phyloP scores from a whole-genome alignment of 1,284 basidiomycete genomes.

The Puccinia novopanici region DNA sequence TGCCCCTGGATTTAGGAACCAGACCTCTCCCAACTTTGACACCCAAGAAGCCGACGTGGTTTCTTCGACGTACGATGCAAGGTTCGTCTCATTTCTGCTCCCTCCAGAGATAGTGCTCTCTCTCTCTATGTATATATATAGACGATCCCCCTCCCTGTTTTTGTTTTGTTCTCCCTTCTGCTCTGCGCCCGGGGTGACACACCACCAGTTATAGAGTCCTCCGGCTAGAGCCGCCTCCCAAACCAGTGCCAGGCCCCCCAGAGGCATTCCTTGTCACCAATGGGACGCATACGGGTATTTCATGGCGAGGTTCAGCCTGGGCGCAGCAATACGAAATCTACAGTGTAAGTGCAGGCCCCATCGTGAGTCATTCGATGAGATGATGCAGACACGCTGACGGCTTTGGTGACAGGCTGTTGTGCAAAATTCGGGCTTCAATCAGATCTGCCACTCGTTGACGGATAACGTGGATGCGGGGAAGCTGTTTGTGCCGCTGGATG shows the following conservation, averaged over 20 bases:
- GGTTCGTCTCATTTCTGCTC: slow-evolving; percentile 20
- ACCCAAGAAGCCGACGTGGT: slow-evolving; percentile 40
- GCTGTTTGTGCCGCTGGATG: slow-evolving; percentile 41
- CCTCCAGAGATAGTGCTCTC: no score
- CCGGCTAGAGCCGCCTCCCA: slow-evolving; percentile 27
- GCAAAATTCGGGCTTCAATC: background rate
- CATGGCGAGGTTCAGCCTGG: slow-evolving; percentile 45
- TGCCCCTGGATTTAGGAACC: slow-evolving; percentile 27
- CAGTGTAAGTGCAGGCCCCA: background rate
- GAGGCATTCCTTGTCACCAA: slow-evolving; percentile 33
- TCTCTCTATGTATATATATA: no score
- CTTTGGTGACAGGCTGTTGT: slow-evolving; percentile 34
- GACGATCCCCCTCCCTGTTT: no score
- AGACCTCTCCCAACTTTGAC: slow-evolving; percentile 31
- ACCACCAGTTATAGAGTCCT: slow-evolving; percentile 24
- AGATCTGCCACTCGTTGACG: slow-evolving; percentile 10
- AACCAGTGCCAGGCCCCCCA: slow-evolving; percentile 35
- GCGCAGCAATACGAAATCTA: slow-evolving; percentile 43
- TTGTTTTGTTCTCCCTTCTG: background rate
- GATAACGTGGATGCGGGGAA: slow-evolving; percentile 42
- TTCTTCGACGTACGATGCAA: slow-evolving; percentile 42
- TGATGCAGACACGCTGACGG: no score
- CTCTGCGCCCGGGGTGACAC: background rate
- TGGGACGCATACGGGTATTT: slow-evolving; percentile 35
- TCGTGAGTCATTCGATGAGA: no score